Conservation (phyloP, 1,284 basidiomycete genomes). For the Tremellales sp. region DNA sequence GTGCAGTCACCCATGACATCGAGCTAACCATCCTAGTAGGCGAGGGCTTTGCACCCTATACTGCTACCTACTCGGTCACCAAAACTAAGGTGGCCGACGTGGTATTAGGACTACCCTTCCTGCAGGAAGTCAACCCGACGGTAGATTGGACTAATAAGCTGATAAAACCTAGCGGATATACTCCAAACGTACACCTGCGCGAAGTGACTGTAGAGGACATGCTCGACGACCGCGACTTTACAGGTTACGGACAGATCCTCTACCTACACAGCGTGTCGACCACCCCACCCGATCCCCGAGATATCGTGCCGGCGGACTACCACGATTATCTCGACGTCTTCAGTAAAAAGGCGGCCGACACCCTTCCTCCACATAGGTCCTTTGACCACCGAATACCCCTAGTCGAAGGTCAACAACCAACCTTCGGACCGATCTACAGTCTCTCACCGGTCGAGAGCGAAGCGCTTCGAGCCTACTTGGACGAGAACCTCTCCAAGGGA, state of each 20-base stretch:
- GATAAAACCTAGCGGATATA: not conserved
- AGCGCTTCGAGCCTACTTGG: slow-evolving; percentile 43
- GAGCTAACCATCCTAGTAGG: not conserved
- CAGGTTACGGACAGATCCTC: not conserved
- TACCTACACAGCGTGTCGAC: not conserved
- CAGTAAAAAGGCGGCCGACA: slow-evolving; percentile 22
- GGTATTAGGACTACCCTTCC: slow-evolving; percentile 2
- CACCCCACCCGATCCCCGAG: not conserved
- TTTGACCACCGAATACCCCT: slow-evolving; percentile 21
- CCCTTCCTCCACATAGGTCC: slow-evolving; percentile 27
- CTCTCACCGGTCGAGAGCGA: slow-evolving; percentile 44
- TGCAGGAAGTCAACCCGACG: not conserved
- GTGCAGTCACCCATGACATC: not conserved
- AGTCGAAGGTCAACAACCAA: slow-evolving; percentile 29
- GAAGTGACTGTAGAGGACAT: not conserved
- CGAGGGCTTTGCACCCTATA: not conserved
- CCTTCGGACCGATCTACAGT: slow-evolving; percentile 44
- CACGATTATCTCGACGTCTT: slow-evolving; percentile 30
- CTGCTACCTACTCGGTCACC: not conserved
- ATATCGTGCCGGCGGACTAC: slow-evolving; percentile 11
- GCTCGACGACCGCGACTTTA: not conserved
- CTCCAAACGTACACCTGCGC: not conserved
- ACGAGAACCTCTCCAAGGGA: slow-evolving; percentile 45
- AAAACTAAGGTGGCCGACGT: not conserved
- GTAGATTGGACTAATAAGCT: not conserved